phyloP scores from a whole-genome alignment of 2,329 filamentous ascomycete genomes.

The Geosmithia flava region DNA sequence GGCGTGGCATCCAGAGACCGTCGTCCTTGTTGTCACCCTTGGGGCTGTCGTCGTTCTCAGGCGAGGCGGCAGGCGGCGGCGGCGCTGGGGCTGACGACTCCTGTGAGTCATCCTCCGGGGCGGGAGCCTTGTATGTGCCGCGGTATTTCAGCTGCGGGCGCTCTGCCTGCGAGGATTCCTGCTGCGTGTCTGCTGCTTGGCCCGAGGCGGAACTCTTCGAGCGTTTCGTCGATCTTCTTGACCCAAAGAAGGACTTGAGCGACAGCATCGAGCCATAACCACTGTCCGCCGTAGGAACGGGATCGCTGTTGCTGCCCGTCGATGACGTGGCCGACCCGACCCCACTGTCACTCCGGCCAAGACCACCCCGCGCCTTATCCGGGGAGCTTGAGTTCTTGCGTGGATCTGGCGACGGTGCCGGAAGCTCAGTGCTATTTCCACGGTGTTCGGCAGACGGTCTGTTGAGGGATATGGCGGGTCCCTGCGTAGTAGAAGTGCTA shows the following conservation, averaged over 20 bases:
- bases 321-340: constrained; percentile 26
- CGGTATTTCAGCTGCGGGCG: background rate
- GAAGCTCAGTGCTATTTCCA: too few species aligned
- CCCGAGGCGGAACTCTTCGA: constrained; percentile 8
- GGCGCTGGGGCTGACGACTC: too few species aligned
- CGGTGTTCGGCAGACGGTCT: too few species aligned
- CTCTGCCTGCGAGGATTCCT: background rate
- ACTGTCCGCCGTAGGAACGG: constrained; percentile 45
- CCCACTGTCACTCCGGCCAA: constrained; percentile 31
- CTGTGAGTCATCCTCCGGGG: background rate
- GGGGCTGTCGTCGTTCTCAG: background rate
- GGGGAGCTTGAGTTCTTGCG: too few species aligned
- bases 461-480: background rate
- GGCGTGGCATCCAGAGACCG: background rate
- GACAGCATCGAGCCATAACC: constrained; percentile 51
- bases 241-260: constrained; percentile 34
- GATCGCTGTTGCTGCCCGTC: constrained; percentile 12
- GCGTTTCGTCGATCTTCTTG: constrained; percentile 14
- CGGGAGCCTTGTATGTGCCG: background rate
- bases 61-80: too few species aligned
- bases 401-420: too few species aligned
- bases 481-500: background rate
- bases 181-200: background rate
- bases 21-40: background rate
- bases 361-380: background rate